Percentiles rank a stretch among this genome's conserved stretches.
Evolutionary conservation across 2,329 filamentous ascomycete genomes (phyloP).

Genomic region (Colletotrichum sp.): DNA sequence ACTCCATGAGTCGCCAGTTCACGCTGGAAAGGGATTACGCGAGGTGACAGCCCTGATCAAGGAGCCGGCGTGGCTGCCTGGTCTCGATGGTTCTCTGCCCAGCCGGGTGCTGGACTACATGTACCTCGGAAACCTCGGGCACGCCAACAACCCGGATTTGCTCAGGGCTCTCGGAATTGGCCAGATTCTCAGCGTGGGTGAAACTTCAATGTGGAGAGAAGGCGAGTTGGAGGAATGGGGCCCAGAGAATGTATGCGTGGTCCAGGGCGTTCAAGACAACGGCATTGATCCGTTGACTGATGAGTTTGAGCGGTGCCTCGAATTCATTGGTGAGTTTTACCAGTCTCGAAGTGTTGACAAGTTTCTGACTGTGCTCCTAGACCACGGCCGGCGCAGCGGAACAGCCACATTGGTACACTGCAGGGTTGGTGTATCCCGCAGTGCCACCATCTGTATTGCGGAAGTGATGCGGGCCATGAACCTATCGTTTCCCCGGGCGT

Average conservation of each 20-base stretch:
- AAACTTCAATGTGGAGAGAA: constrained; percentile 82
- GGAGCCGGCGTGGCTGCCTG: constrained; percentile 81
- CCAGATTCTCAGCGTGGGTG: constrained; percentile 90
- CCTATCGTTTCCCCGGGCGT: constrained; percentile 88
- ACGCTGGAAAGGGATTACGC: constrained; percentile 51
- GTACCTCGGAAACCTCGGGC: constrained; percentile 91
- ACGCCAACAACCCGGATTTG: constrained; percentile 92
- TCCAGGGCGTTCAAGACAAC: constrained; percentile 93
- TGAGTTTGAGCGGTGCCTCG: constrained; percentile 84
- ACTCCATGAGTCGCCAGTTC: constrained; percentile 70
- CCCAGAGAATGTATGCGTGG: constrained; percentile 75
- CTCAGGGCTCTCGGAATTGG: constrained; percentile 81
- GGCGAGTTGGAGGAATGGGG: constrained; percentile 77
- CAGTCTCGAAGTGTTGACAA: background rate
- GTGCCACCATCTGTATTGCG: constrained; percentile 98
- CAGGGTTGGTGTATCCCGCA: constrained; percentile 92
- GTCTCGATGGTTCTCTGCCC: constrained; percentile 88
- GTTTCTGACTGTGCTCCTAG: constrained; percentile 49
- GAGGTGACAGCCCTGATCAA: constrained; percentile 59
- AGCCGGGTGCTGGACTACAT: constrained; percentile 91
- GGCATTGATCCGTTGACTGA: constrained; percentile 90
- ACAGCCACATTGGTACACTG: constrained; percentile 94
- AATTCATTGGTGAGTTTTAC: constrained; percentile 82
- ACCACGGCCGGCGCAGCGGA: constrained; percentile 76
- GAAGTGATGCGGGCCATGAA: constrained; percentile 88